These are phyloP conservation scores for Beverwykella pulmonaria DNA, from an alignment of 495 filamentous ascomycete species.

Conservation along the genomic window DNA sequence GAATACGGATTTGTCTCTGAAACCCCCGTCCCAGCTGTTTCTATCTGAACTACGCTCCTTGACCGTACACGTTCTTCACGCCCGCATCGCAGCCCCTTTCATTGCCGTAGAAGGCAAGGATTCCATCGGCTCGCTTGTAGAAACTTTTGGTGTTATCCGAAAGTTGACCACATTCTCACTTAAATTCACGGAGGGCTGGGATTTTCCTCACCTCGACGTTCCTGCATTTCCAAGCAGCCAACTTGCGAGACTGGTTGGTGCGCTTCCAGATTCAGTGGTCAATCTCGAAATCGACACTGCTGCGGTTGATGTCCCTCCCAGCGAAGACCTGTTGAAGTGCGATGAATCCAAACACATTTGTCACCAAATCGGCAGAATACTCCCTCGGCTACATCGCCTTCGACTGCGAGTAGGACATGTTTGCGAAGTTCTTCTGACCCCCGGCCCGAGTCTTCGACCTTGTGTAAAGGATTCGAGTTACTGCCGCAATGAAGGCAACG, in stretches of 20 bases:
- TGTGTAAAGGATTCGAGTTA: background rate
- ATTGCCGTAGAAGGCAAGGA: background rate
- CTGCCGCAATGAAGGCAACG: background rate
- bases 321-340: background rate
- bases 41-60: slow-evolving; percentile 14
- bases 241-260: slow-evolving; percentile 9
- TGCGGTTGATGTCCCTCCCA: slow-evolving; percentile 9
- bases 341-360: slow-evolving; percentile 1
- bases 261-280: slow-evolving; percentile 9
- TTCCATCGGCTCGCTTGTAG: slow-evolving; percentile 3
- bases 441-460: background rate
- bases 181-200: slow-evolving; percentile 20
- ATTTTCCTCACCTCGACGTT: slow-evolving; percentile 19
- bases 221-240: slow-evolving; percentile 17
- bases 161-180: slow-evolving; percentile 21
- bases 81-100: slow-evolving; percentile 6
- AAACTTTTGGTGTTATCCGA: background rate
- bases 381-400: slow-evolving; percentile 10
- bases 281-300: slow-evolving; percentile 26
- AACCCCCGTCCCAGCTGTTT: slow-evolving; percentile 1
- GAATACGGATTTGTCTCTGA: background rate
- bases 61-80: slow-evolving; percentile 15
- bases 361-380: slow-evolving; percentile 13
- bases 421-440: slow-evolving; percentile 4
- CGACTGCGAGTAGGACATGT: slow-evolving; percentile 18